Evolutionary conservation across 805 yeast genomes (phyloP), one percentile per base, ranked within the genome.

Genomic region (Kuraishia ogatae): DNA sequence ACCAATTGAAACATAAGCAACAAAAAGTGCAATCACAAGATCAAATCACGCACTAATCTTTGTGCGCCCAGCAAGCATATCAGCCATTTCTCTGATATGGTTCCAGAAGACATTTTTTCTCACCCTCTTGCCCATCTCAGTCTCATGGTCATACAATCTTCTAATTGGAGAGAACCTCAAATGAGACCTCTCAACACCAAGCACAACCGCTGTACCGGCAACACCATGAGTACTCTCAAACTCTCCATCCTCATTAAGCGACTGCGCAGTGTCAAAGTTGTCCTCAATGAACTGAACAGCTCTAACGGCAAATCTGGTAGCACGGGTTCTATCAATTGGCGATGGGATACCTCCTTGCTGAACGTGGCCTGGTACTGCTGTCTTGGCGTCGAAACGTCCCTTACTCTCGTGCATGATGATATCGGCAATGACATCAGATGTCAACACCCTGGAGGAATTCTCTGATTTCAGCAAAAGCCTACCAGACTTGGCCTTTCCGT

Each of bases 101-200:
- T 78, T 75, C 99, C 99, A 94, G 71, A 87, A 90, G 52, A 91
- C 85, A 56, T 76, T 73, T 76, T 89, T 91, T 63, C 98, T 96
- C 81, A 94, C 85, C 77, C 99, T 86, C 70, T 76, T 81, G 22
- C 72, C 76, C 43, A 88, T 68, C 62, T 89, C 90, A 19, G 98
- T 90, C 71, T 94, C 98, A 66, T 75, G 85, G 66, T 92, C 96
- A 72, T 88, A 92, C 60, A 93, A 77, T 57, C 79, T 80, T 67
- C 88, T 79, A 56, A 94, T 80, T 10, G 94, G 76, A 11, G 89
- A 78, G 74, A 88, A 91, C 56, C 71, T 80, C 64, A 93, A 75
- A 64, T 86, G 89, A 15, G 96, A 83, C 51, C 89, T 82, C 66
- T 83, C 81, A 58, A 91, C 81, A 64, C 98, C 97, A 58, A 93